Evolutionary conservation across 352 stramenopile species (phyloP), one percentile per base, ranked within the genome.

Genomic region (Pythium angustatum): DNA sequence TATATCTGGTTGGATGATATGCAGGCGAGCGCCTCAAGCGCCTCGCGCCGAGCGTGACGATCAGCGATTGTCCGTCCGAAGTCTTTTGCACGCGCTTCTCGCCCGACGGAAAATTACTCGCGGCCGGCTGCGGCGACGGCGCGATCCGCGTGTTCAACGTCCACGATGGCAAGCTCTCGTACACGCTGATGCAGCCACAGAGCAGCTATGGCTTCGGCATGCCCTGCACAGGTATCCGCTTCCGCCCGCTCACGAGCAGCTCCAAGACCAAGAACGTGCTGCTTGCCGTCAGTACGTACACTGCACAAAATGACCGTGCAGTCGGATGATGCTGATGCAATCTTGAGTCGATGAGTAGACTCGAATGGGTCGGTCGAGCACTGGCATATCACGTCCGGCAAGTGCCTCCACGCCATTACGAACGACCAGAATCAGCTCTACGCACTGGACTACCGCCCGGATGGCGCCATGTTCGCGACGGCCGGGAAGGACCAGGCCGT

Each of bases 191-290:
- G 76, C 79, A 92, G 50, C 83, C 79, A 12, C 73, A 87, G 54
- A 79, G 71, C 51, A 85, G 68, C 51, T 88, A 76, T 54, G 80
- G 78, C 26, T 91, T 93, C 48, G 83, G 84, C n/a, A 87, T 91
- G 80, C 82, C 86, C 1, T 90, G 83, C 71, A 96, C 89, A 7
- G 81, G 80, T 14, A 86, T 97, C 57, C 76, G 84, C 62, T 96
- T 96, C 61, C 81, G 86, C 14, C 90, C 90, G 36, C 66, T 93
- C 3, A 84, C 72, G 19, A 88, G 75, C 53, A 80, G 80, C 56
- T 92, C 83, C 48, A 96, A 94, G 76, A 97, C 90, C 52, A 96
- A 94, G 73, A 97, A 97, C 61, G 87, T 97, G 26, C 79, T 98
- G 26, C 81, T 98, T 22, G 83, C 89, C 61, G 85, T 87, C 49